phyloP scores from a whole-genome alignment of 305 asterid genomes.

The Rubia tinctorum region DNA sequence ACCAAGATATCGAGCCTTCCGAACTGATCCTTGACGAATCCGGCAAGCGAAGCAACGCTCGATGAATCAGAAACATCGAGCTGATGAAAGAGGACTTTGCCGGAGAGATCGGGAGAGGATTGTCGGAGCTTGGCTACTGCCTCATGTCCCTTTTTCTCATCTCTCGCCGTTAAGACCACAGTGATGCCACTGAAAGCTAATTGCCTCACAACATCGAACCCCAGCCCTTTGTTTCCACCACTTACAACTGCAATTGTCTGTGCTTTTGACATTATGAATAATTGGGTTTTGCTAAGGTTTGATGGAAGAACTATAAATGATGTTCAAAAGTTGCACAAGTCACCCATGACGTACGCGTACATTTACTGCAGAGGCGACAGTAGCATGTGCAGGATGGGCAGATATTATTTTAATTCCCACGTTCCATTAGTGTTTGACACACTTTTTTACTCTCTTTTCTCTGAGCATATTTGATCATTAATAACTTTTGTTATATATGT shows the following conservation, averaged over 20 bases:
- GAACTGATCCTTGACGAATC: slow-evolving; percentile 16
- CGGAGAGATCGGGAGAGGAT: slow-evolving; percentile 9
- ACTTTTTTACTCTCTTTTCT: too few relatives aligned
- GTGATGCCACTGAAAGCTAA: slow-evolving; percentile 31
- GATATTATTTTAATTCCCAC: too few relatives aligned
- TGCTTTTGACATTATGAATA: background rate
- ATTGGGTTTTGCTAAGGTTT: background rate
- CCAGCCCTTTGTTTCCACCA: slow-evolving; percentile 47
- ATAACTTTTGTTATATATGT: too few relatives aligned
- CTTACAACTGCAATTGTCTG: slow-evolving; percentile 32
- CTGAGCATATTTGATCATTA: too few relatives aligned
- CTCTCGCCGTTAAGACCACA: slow-evolving; percentile 39
- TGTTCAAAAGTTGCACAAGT: too few relatives aligned
- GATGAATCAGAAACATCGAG: slow-evolving; percentile 34
- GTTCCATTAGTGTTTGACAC: too few relatives aligned
- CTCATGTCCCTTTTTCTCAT: slow-evolving; percentile 31
- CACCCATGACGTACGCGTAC: too few relatives aligned
- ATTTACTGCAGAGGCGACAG: too few relatives aligned
- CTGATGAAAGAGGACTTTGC: slow-evolving; percentile 30
- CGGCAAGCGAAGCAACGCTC: slow-evolving; percentile 30
- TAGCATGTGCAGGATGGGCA: too few relatives aligned
- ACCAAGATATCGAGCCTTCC: slow-evolving; percentile 48
- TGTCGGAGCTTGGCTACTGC: slow-evolving; percentile 33
- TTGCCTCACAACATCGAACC: slow-evolving; percentile 34
- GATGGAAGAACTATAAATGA: too few relatives aligned